Evolutionary conservation across 1,139 yeast genomes (phyloP).

Genomic region (Blastobotrys ciferrii): DNA sequence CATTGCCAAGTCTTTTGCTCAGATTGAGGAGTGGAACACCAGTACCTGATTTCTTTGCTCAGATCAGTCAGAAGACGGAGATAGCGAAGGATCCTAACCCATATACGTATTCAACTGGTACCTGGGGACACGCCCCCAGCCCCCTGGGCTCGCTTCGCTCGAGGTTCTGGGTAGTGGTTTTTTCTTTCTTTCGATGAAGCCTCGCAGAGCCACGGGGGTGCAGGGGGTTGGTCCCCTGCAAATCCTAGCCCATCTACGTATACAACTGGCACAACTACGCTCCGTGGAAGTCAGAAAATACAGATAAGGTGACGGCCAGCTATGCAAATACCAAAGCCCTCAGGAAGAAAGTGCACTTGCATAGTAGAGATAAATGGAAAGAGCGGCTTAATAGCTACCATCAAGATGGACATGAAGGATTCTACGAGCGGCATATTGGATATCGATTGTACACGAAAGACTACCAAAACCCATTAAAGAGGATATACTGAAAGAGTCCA

Average conservation of each 20-base stretch:
- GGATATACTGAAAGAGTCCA: neutral
- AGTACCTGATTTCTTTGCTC: neutral
- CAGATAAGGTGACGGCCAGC: neutral
- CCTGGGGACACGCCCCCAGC: too few species aligned
- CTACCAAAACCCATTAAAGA: neutral
- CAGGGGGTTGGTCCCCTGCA: too few species aligned
- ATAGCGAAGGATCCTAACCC: neutral
- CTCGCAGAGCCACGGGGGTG: too few species aligned
- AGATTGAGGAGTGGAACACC: neutral
- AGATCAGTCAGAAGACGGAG: neutral
- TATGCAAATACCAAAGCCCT: too few species aligned
- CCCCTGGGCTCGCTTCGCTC: too few species aligned
- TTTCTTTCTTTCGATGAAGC: too few species aligned
- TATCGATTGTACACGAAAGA: neutral
- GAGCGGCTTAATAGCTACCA: neutral
- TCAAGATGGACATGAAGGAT: slow-evolving; percentile 1
- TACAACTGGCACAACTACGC: neutral
- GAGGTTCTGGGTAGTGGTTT: too few species aligned
- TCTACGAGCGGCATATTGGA: neutral
- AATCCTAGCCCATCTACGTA: too few species aligned
- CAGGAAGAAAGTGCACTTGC: neutral
- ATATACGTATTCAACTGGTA: too few species aligned
- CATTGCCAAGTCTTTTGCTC: neutral
- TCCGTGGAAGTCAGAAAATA: neutral
- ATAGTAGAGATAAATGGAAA: slow-evolving; percentile 1